Evolutionary conservation across 257 asterid species (phyloP), one percentile per base, ranked within the genome.

Genomic region (Leonotis leonurus): DNA sequence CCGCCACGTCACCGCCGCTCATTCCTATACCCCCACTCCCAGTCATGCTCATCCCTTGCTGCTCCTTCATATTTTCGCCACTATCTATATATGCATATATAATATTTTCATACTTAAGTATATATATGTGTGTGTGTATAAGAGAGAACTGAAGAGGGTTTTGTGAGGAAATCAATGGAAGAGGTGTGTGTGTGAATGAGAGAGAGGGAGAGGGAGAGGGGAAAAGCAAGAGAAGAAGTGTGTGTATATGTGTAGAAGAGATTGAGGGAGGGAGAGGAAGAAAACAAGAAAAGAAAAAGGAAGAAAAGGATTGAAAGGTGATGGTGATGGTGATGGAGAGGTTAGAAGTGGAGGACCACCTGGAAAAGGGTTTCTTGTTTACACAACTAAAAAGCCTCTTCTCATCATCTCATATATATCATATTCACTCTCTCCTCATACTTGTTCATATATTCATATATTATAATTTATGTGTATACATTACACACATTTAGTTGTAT

Each of bases 261-360:
- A n/a, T n/a, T n/a, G n/a, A n/a, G n/a, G n/a, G n/a, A n/a, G n/a
- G n/a, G n/a, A n/a, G n/a, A n/a, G n/a, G n/a, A n/a, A n/a, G n/a
- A n/a, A n/a, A n/a, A n/a, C n/a, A n/a, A n/a, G n/a, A n/a, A n/a
- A n/a, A n/a, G n/a, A 62, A 58, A 24, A 50, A 4, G 30, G 26
- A 73, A 54, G 7, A 32, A 56, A 46, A 29, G 29, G 37, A 56
- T 37, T 48, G 48, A 70, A 67, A 67, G 65, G 52, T 53, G 64
- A 55, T 41, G 74, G 33, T 57, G 60, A 66, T 13, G 48, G 4
- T 6, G 49, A 48, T 18, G 68, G 57, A 53, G 81, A 52, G 75
- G 56, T 67, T n/a, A n/a, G 69, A 62, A 60, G 75, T 59, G 76
- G 76, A 69, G 82, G 82, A 77, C 82, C 82, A 77, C 82, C 58